Evolutionary conservation across 805 yeast genomes (phyloP).

Genomic region (Wickerhamomyces alni): DNA sequence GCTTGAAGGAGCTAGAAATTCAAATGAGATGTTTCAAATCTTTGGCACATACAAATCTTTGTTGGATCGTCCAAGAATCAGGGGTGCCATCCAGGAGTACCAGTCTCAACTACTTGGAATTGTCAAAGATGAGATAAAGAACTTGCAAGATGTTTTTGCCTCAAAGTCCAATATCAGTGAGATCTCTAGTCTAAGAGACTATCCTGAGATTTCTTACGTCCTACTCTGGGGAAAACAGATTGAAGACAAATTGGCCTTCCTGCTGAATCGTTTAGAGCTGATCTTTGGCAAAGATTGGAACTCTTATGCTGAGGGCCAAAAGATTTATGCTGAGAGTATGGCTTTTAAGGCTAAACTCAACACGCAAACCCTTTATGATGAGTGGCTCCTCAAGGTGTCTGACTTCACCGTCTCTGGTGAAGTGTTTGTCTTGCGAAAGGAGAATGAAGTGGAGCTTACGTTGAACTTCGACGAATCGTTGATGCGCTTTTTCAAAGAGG

Average conservation of each 20-base stretch:
- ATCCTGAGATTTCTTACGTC: slow-evolving; percentile 42
- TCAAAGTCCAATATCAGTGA: slow-evolving; percentile 30
- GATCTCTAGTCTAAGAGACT: slow-evolving; percentile 35
- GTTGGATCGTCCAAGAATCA: slow-evolving; percentile 45
- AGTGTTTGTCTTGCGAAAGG: slow-evolving; percentile 33
- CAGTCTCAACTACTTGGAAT: slow-evolving; percentile 44
- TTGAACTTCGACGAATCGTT: slow-evolving; percentile 48
- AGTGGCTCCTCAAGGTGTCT: slow-evolving; percentile 40
- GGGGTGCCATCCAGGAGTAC: slow-evolving; percentile 54
- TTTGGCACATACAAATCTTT: slow-evolving; percentile 45
- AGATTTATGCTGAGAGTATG: slow-evolving; percentile 44
- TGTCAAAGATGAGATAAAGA: slow-evolving; percentile 40
- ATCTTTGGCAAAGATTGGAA: slow-evolving; percentile 60
- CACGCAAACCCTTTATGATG: slow-evolving; percentile 31
- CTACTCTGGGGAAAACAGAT: slow-evolving; percentile 51
- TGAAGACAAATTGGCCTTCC: slow-evolving; percentile 33
- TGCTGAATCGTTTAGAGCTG: slow-evolving; percentile 40
- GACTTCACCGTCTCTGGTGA: slow-evolving; percentile 25
- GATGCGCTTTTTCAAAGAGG: slow-evolving; percentile 44
- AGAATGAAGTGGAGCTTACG: slow-evolving; percentile 24
- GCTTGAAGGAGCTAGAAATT: slow-evolving; percentile 32
- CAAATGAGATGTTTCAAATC: slow-evolving; percentile 45
- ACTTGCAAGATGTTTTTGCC: slow-evolving; percentile 35
- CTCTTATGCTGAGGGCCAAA: slow-evolving; percentile 59
- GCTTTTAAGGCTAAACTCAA: slow-evolving; percentile 42